These are phyloP conservation scores for Ciborinia camelliae DNA, from an alignment of 2,329 filamentous ascomycete species.

Conservation along the genomic window DNA sequence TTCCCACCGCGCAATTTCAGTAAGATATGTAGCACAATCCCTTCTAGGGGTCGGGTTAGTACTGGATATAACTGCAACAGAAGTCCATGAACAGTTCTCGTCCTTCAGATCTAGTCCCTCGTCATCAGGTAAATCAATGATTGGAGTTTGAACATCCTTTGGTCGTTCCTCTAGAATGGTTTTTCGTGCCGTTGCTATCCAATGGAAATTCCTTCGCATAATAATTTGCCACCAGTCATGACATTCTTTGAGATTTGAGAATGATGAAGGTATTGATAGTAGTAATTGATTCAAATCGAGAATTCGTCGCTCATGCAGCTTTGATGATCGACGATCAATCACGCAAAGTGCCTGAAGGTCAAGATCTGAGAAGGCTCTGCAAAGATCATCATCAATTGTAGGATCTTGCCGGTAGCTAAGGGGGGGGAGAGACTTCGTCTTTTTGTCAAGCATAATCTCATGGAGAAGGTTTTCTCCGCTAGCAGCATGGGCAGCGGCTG, in stretches of 20 bases:
- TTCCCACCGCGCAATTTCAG: constrained; percentile 21
- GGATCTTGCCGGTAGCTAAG: background rate
- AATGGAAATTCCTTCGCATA: constrained; percentile 22
- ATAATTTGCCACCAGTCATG: constrained; percentile 21
- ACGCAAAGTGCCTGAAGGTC: constrained; percentile 19
- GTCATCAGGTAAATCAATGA: background rate
- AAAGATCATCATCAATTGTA: constrained; percentile 16
- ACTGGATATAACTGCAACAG: background rate
- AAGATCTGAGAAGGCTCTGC: constrained; percentile 12
- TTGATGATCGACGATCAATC: constrained; percentile 4
- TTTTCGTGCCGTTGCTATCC: constrained; percentile 9
- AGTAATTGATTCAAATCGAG: constrained; percentile 3
- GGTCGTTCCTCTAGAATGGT: background rate
- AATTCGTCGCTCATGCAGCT: background rate
- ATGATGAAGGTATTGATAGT: constrained; percentile 15
- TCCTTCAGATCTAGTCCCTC: constrained; percentile 7
- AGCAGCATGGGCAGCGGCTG: constrained; percentile 16
- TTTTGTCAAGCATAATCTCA: background rate
- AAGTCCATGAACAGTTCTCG: constrained; percentile 5
- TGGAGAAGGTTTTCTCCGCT: constrained; percentile 17
- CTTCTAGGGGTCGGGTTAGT: background rate
- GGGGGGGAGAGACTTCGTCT: background rate
- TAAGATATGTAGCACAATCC: constrained; percentile 19
- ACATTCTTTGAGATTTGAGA: constrained; percentile 18
- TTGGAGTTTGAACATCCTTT: background rate